These are phyloP conservation scores for Miamiensis avidus DNA, from an alignment of 169 alveolate species.

Conservation along the genomic window DNA sequence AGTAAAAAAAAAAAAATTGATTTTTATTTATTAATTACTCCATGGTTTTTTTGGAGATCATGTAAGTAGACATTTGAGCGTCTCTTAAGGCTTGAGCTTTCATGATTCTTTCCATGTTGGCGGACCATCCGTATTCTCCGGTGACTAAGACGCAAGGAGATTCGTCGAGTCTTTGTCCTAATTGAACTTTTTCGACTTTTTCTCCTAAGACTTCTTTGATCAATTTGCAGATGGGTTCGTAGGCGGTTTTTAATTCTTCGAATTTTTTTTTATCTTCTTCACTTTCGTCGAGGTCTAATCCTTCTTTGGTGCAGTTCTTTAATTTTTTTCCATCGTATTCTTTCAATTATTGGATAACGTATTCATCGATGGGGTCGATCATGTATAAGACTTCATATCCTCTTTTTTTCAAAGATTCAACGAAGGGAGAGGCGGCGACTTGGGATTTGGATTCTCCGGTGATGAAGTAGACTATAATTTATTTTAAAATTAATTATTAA, in stretches of 20 bases:
- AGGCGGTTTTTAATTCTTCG: conserved; percentile 96
- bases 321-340: conserved; percentile 98
- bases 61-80: conserved; percentile 94
- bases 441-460: conserved; percentile 98
- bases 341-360: conserved; percentile 98
- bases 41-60: conserved; percentile 99
- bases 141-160: conserved; percentile 99
- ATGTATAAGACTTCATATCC: conserved; percentile 98
- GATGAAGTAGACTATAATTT: conserved; percentile 98
- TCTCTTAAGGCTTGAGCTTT: conserved; percentile 99
- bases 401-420: conserved; percentile 96
- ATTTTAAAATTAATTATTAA: too few relatives aligned
- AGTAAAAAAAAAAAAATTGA: too few relatives aligned
- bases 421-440: conserved; percentile 98
- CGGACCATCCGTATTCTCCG: conserved; percentile 99
- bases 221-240: conserved; percentile 96
- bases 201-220: conserved; percentile 98
- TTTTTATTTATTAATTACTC: conserved; percentile 62
- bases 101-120: conserved; percentile 99
- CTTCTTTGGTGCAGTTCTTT: conserved; percentile 98
- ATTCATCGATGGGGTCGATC: conserved; percentile 99
- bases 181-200: conserved; percentile 98
- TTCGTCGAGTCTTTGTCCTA: conserved; percentile 95
- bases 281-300: conserved; percentile 94
- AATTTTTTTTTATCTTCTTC: conserved; percentile 98